Evolutionary conservation across 148 eudicot genomes (phyloP), one percentile per base, ranked within the genome.

Genomic region (Vaccinium darrowii): DNA sequence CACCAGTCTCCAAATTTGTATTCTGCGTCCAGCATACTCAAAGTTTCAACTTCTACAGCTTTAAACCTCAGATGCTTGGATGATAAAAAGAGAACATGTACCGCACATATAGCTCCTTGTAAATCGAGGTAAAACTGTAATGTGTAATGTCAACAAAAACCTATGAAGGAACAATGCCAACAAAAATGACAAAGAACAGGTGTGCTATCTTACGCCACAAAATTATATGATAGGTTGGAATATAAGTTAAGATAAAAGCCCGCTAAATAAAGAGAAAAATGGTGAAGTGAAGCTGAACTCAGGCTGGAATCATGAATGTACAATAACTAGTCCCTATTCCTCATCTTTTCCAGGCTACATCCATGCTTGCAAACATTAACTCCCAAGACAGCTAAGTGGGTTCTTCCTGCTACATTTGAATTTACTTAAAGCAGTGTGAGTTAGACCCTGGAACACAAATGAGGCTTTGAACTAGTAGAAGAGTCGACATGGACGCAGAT

Each of bases 301-400:
- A 43, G 19, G 79, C 54, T 43, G 9, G 13, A 76, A 76, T 21
- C 0, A 7, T 33, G 12, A 39, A 39, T 36, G 0, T 36, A 14
- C 12, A 71, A 71, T 36, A 73, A 76, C 78, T 43, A 75, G 78
- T 76, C 79, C 49, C 79, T 52, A 11, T 78, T 52, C 52, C 58
- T 77, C 60, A 78, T 33, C 19, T 39, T 69, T 74, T 78, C 58
- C 11, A 4, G 60, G 16, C 19, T 50, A 52, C 36, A 52, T 52
- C 16, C 60, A 78, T 78, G 30, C 33, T 13, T 21, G 60, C 47
- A 72, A 72, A 33, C 16, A 12, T 72, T 25, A 23, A 47, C 54
- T 23, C 8, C 80, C 14, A 27, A 78, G 13, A 50, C 36, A 78
- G 60, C 58, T 12, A 27, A 51, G 58, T 51, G 58, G 36, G 58